phyloP scores from a whole-genome alignment of 2,329 filamentous ascomycete species.

The Fusarium mexicanum region DNA sequence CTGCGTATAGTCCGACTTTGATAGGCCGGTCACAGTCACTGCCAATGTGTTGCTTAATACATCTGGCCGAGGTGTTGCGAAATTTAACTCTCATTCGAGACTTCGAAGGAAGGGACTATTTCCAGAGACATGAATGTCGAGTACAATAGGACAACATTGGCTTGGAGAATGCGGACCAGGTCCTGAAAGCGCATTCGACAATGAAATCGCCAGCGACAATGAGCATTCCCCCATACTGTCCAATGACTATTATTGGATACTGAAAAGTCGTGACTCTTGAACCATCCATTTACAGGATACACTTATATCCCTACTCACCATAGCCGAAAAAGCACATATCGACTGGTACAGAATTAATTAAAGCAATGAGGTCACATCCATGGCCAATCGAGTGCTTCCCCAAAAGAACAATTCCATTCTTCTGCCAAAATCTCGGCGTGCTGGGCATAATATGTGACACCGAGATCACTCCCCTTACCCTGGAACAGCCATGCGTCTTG shows the following conservation, averaged over 20 bases:
- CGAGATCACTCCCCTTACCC: not conserved
- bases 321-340: rapidly evolving
- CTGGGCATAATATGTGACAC: not conserved
- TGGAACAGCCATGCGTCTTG: not conserved
- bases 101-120: not conserved
- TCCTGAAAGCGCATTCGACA: not conserved
- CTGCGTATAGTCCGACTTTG: rapidly evolving
- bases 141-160: not conserved
- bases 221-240: not conserved
- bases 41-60: not conserved
- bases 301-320: not conserved
- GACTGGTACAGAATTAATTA: too few species aligned
- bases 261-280: too few species aligned
- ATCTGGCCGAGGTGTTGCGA: too few species aligned
- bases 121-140: not conserved
- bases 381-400: not conserved
- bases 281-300: not conserved
- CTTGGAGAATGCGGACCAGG: too few species aligned
- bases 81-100: too few species aligned
- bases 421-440: not conserved
- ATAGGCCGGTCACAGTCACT: not conserved
- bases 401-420: not conserved
- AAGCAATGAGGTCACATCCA: not conserved
- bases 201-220: not conserved
- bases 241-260: not conserved